Evolutionary conservation across 2,329 filamentous ascomycete species (phyloP), one percentile per base, ranked within the genome.

Genomic region (Epichloe bromicola): DNA sequence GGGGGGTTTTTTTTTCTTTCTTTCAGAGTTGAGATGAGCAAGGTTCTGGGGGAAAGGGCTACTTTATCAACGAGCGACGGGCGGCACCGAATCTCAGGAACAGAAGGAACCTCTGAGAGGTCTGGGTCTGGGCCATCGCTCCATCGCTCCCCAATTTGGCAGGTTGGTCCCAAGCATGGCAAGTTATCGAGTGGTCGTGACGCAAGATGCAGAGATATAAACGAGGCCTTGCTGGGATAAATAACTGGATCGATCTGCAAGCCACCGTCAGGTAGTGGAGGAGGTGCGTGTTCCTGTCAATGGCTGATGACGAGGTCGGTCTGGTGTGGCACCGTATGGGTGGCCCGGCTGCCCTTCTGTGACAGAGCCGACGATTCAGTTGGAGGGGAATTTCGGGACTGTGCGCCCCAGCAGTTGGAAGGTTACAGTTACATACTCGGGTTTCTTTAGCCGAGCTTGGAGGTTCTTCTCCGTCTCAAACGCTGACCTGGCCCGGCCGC

Each of bases 181-280:
- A 10, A 39, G 30, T 15, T 26, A 50, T 46, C 33, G 26, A 36
- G 10, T 6, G 26, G n/a, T 44, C 5, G 40, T 49, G 48, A 46
- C 43, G 43, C 42, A 40, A 37, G 5, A 33, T 26, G 12, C 37
- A 23, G 15, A 38, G 34, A 40, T 26, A 26, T 15, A 11, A 45
- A 44, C n/a, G 38, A 14, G 5, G 48, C 5, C 41, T 12, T 20
- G 19, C 19, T 3, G 26, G 10, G 19, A 45, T 44, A 30, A 26
- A 49, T 44, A 36, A 50, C 48, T 51, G 49, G 49, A 51, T 40
- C 49, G 49, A 51, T 40, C 49, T 40, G 38, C 43, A 51, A 41
- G 49, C 49, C 49, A 51, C 49, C 49, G 19, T 33, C n/a, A 30
- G 20, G 10, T 26, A 10, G 19, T 10, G 44, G 37, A 46, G 49